A percentile compares a stretch with the other conserved stretches of the same genome.
These are phyloP conservation scores for Annona squamosa DNA, from an alignment of 164 flowering plant genomes.

Conservation along the genomic window DNA sequence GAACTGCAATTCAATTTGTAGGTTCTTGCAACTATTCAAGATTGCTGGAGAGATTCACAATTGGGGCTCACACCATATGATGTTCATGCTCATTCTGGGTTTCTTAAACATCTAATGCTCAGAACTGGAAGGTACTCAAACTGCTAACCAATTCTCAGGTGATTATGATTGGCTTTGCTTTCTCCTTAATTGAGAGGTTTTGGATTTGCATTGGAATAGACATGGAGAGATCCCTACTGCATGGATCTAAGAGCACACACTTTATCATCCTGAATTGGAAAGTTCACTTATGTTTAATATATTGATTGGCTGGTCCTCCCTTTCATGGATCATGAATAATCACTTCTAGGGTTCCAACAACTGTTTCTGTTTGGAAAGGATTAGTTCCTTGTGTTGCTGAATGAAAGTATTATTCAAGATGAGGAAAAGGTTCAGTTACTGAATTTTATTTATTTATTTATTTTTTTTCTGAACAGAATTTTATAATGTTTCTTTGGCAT, in stretches of 20 bases:
- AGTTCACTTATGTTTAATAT: background rate
- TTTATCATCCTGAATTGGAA: background rate
- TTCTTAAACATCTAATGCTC: slow-evolving; percentile 85
- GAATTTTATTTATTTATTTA: background rate
- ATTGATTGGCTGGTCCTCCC: background rate
- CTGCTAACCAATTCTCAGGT: slow-evolving; percentile 1
- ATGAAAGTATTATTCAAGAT: too few species aligned
- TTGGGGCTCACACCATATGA: slow-evolving; percentile 72
- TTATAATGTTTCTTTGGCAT: background rate
- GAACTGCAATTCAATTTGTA: slow-evolving; percentile 18
- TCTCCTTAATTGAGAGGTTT: background rate
- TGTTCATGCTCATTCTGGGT: slow-evolving; percentile 73
- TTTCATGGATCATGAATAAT: background rate
- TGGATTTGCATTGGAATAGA: background rate
- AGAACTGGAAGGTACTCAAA: slow-evolving; percentile 76
- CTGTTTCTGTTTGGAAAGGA: background rate
- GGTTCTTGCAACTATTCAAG: slow-evolving; percentile 82
- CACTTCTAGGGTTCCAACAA: background rate
- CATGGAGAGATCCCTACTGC: background rate
- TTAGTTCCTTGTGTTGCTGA: background rate
- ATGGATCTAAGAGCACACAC: too few species aligned
- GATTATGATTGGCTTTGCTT: slow-evolving; percentile 3
- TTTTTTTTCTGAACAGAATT: background rate
- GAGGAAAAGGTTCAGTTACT: background rate
- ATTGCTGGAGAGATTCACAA: slow-evolving; percentile 67